These are phyloP conservation scores for Sungouiella thailandica DNA, from an alignment of 805 yeast species.

Conservation along the genomic window DNA sequence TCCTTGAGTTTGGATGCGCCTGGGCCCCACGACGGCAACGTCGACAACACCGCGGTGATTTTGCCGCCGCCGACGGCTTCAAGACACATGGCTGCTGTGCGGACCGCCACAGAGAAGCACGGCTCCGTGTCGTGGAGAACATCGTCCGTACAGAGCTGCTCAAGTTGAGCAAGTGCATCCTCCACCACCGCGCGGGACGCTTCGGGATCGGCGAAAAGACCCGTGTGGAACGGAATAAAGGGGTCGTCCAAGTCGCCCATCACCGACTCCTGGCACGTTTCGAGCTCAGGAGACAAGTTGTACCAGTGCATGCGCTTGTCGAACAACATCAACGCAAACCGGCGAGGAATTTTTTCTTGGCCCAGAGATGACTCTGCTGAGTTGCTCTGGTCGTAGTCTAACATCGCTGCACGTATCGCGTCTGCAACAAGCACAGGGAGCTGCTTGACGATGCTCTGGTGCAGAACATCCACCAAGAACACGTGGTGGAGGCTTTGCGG, in stretches of 20 bases:
- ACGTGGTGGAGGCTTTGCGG: slow-evolving; percentile 55
- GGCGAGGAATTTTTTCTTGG: slow-evolving; percentile 15
- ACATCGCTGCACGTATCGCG: slow-evolving; percentile 58
- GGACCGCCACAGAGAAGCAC: slow-evolving; percentile 74
- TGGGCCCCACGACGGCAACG: slow-evolving; percentile 77
- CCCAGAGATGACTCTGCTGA: slow-evolving; percentile 5
- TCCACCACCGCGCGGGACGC: slow-evolving; percentile 63
- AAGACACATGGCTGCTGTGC: slow-evolving; percentile 61
- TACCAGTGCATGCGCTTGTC: slow-evolving; percentile 71
- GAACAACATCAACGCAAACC: slow-evolving; percentile 67
- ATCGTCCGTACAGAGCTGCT: slow-evolving; percentile 37
- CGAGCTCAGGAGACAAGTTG: slow-evolving; percentile 54
- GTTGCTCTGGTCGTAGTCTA: slow-evolving; percentile 20
- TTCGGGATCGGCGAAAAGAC: slow-evolving; percentile 74
- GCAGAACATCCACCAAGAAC: slow-evolving; percentile 66
- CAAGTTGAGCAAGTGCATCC: slow-evolving; percentile 59
- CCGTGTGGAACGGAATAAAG: slow-evolving; percentile 73
- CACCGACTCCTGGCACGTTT: slow-evolving; percentile 53
- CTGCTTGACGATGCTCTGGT: slow-evolving; percentile 52
- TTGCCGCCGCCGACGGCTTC: slow-evolving; percentile 77
- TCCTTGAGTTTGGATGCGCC: slow-evolving; percentile 56
- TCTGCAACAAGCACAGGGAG: slow-evolving; percentile 63
- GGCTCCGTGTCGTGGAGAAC: slow-evolving; percentile 50
- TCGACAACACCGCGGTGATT: slow-evolving; percentile 59
- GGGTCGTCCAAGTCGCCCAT: slow-evolving; percentile 72